A percentile compares a stretch with the other conserved stretches of the same genome.
These are phyloP conservation scores for Ogataea wickerhamii DNA, from an alignment of 805 yeast species.

Conservation along the genomic window DNA sequence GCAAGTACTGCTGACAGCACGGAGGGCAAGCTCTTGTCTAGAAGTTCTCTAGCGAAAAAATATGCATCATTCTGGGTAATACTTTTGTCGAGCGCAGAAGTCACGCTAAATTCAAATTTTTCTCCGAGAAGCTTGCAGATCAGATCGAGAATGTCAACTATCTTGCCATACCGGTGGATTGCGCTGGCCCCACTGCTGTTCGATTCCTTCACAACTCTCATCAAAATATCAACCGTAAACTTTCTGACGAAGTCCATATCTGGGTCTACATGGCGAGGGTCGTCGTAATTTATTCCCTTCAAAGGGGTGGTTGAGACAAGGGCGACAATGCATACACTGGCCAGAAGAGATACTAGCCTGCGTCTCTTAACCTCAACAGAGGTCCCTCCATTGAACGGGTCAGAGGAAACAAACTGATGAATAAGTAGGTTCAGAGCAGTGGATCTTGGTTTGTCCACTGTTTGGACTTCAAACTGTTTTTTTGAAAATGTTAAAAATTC, in stretches of 20 bases:
- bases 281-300: conserved; percentile 42
- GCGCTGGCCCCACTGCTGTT: conserved; percentile 34
- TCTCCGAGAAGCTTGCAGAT: conserved; percentile 41
- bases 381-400: conserved; percentile 36
- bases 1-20: conserved; percentile 59
- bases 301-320: conserved; percentile 58
- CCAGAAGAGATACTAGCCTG: conserved; percentile 54
- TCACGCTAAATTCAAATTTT: conserved; percentile 31
- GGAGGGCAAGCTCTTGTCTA: conserved; percentile 62
- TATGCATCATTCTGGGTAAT: conserved; percentile 58
- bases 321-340: conserved; percentile 58
- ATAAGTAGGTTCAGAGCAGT: conserved; percentile 74
- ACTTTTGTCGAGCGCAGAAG: conserved; percentile 41
- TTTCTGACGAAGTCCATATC: conserved; percentile 72
- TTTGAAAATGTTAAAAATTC: conserved; percentile 79
- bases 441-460: conserved; percentile 60
- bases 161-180: conserved; percentile 48
- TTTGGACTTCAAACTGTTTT: conserved; percentile 36
- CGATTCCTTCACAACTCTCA: conserved; percentile 58
- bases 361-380: conserved; percentile 46
- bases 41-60: conserved; percentile 58
- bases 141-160: conserved; percentile 52
- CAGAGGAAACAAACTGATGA: conserved; percentile 66
- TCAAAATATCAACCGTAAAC: conserved; percentile 65
- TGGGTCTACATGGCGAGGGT: conserved; percentile 54